A percentile compares a stretch with the other conserved stretches of the same genome.
Evolutionary conservation across 768 basidiomycete genomes (phyloP).

Genomic region (Lepiota venenata): DNA sequence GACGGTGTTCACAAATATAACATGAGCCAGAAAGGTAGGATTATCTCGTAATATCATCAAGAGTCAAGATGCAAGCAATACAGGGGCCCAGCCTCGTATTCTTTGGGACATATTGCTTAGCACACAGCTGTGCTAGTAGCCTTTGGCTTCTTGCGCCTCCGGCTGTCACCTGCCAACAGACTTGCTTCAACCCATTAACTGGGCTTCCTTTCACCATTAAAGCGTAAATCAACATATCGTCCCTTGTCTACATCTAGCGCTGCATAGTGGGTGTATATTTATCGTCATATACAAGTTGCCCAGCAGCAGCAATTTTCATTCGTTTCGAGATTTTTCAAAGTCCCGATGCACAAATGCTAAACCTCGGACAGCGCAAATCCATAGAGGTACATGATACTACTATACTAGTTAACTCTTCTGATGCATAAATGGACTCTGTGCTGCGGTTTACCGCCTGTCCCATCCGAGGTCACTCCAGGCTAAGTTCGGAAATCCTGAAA

Average conservation of each 20-base stretch:
- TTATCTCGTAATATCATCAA: neutral
- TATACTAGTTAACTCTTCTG: too few species aligned
- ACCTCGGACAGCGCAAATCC: neutral
- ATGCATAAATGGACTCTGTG: too few species aligned
- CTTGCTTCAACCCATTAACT: neutral
- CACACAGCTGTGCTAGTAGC: neutral
- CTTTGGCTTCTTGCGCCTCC: neutral
- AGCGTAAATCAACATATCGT: too few species aligned
- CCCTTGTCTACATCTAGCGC: too few species aligned
- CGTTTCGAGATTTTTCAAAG: neutral
- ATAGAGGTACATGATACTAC: too few species aligned
- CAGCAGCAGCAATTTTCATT: too few species aligned
- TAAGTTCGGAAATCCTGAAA: too few species aligned
- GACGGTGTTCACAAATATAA: neutral
- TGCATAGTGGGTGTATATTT: too few species aligned
- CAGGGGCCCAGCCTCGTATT: neutral
- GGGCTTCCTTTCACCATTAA: too few species aligned
- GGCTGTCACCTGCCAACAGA: neutral
- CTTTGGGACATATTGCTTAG: slow-evolving; percentile 2
- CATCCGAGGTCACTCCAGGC: neutral
- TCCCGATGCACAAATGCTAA: neutral
- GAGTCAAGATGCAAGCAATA: neutral
- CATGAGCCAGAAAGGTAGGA: slow-evolving; percentile 8
- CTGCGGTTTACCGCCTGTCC: neutral
- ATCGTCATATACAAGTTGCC: too few species aligned